These are phyloP conservation scores for Phoma herbarum DNA, from an alignment of 2,329 filamentous ascomycete genomes.

Conservation along the genomic window DNA sequence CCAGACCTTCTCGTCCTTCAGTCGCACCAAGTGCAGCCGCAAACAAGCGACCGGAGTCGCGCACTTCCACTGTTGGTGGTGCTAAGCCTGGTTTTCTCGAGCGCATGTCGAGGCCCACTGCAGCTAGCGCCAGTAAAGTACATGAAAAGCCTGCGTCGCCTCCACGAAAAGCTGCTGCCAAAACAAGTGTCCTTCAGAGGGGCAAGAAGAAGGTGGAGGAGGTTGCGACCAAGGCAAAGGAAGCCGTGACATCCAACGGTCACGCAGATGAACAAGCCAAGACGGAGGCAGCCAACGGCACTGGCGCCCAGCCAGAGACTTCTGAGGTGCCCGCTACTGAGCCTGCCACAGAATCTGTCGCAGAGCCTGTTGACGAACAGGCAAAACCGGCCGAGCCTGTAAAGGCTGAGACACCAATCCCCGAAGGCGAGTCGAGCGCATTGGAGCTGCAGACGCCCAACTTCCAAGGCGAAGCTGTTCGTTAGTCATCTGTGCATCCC, in stretches of 20 bases:
- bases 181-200: slow-evolving; percentile 41
- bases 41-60: slow-evolving; percentile 61
- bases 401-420: slow-evolving; percentile 27
- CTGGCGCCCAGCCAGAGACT: slow-evolving; percentile 9
- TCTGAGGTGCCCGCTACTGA: slow-evolving; percentile 2
- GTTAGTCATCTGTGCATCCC: slow-evolving; percentile 24
- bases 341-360: slow-evolving; percentile 1
- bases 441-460: slow-evolving; percentile 38
- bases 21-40: slow-evolving; percentile 41
- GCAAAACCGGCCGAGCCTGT: slow-evolving; percentile 16
- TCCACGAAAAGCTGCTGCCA: slow-evolving; percentile 40
- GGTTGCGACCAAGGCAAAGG: slow-evolving; percentile 47
- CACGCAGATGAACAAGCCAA: slow-evolving; percentile 29
- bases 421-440: slow-evolving; percentile 33
- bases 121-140: slow-evolving; percentile 72
- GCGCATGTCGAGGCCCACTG: slow-evolving; percentile 83
- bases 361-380: slow-evolving; percentile 11
- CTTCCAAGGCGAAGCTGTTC: slow-evolving; percentile 34
- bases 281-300: slow-evolving; percentile 12
- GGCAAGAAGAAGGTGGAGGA: slow-evolving; percentile 51
- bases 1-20: slow-evolving; percentile 48
- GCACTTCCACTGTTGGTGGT: slow-evolving; percentile 60
- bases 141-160: slow-evolving; percentile 65
- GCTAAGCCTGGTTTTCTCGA: slow-evolving; percentile 75
- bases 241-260: slow-evolving; percentile 41